Conservation (phyloP, 2,329 filamentous ascomycete genomes). For the Colletotrichum siamense region DNA sequence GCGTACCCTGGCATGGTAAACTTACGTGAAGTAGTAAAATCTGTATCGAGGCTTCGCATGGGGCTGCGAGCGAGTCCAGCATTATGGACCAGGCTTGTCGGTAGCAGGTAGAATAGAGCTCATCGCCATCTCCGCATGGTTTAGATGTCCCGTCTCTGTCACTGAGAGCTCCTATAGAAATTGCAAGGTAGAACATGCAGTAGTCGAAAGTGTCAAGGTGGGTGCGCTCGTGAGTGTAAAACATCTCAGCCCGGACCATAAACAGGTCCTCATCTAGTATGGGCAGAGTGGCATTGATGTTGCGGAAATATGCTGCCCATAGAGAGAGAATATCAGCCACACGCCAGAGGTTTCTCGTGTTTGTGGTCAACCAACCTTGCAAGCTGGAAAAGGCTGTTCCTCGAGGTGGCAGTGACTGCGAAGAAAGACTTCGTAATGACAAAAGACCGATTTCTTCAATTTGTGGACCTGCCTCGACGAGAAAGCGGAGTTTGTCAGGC, state of each 20-base stretch:
- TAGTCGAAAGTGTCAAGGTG: not conserved
- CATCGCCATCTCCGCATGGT: not conserved
- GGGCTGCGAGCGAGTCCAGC: not conserved
- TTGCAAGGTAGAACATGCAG: not conserved
- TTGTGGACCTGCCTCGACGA: not conserved
- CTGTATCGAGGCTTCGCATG: not conserved
- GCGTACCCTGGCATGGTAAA: not conserved
- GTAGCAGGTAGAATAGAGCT: not conserved
- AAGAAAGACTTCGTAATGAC: not conserved
- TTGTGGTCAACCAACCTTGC: not conserved
- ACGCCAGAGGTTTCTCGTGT: not conserved
- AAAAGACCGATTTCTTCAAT: not conserved
- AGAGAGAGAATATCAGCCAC: not conserved
- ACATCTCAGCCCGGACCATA: not conserved
- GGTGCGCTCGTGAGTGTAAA: not conserved
- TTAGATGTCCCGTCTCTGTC: not conserved
- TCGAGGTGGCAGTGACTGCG: not conserved
- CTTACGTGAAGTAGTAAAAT: not conserved
- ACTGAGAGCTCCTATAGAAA: not conserved
- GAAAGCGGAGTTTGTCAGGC: not conserved
- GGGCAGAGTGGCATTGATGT: not conserved
- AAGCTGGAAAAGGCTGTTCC: not conserved
- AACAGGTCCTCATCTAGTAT: not conserved
- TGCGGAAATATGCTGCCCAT: not conserved
- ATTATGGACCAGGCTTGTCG: not conserved